Evolutionary conservation across 208 protist genomes (phyloP).

Genomic region (Novymonas esmeraldas): DNA sequence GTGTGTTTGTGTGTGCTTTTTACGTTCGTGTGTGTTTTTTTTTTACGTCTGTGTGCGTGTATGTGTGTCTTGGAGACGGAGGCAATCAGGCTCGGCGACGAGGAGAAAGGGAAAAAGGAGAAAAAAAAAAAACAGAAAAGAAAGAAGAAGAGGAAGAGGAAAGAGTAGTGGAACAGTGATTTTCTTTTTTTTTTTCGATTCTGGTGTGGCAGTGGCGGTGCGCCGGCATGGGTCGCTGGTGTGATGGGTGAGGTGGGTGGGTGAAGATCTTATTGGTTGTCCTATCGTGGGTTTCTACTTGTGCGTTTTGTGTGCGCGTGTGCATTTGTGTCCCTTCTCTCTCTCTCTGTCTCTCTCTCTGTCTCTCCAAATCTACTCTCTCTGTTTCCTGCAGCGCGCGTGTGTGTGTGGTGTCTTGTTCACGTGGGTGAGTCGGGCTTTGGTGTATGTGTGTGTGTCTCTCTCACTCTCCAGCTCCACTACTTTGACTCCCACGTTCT

Average conservation of each 20-base stretch:
- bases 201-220: too few species aligned
- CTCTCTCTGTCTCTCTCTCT: conserved; percentile 21
- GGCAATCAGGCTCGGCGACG: not conserved
- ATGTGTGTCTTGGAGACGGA: too few species aligned
- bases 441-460: not conserved
- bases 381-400: too few species aligned
- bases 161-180: too few species aligned
- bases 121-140: conserved; percentile 5
- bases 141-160: conserved; percentile 10
- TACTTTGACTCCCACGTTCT: not conserved
- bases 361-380: conserved; percentile 1
- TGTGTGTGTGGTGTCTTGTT: not conserved
- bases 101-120: conserved; percentile 6
- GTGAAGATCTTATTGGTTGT: too few species aligned
- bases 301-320: too few species aligned
- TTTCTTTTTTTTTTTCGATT: conserved; percentile 6
- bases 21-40: too few species aligned
- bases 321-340: not conserved
- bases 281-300: too few species aligned
- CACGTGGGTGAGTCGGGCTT: not conserved
- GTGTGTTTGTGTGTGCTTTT: too few species aligned
- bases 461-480: not conserved
- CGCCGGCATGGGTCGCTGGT: too few species aligned
- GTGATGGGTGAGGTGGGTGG: too few species aligned
- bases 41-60: too few species aligned